Percentiles rank a stretch among this genome's conserved stretches.
These are phyloP conservation scores for Aspergillus brunneoviolaceus DNA, from an alignment of 2,329 filamentous ascomycete genomes.

Conservation along the genomic window DNA sequence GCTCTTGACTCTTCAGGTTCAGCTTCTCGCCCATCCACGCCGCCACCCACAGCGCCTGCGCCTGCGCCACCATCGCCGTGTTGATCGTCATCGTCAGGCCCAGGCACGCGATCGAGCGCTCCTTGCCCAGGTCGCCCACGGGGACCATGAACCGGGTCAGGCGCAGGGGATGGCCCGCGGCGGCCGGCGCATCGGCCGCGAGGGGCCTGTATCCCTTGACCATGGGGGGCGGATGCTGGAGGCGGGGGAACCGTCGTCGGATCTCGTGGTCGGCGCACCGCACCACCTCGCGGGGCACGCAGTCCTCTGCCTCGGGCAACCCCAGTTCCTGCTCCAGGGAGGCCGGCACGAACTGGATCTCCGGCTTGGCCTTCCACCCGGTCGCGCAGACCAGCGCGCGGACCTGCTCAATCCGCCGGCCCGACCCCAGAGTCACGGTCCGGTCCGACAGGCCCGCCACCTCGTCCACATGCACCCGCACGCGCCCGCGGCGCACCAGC, in stretches of 20 bases:
- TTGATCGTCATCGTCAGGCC: slow-evolving; percentile 50
- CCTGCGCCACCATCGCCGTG: slow-evolving; percentile 47
- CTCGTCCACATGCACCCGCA: slow-evolving; percentile 57
- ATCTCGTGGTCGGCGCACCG: slow-evolving; percentile 53
- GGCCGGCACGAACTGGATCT: slow-evolving; percentile 50
- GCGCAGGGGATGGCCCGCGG: slow-evolving; percentile 48
- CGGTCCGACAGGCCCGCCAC: slow-evolving; percentile 53
- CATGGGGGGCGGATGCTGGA: slow-evolving; percentile 44
- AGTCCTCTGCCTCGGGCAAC: slow-evolving; percentile 41
- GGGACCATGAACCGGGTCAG: slow-evolving; percentile 51
- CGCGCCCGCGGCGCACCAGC: slow-evolving; percentile 53
- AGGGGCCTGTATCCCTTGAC: slow-evolving; percentile 30
- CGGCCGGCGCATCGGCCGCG: slow-evolving; percentile 34
- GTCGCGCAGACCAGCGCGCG: slow-evolving; percentile 58
- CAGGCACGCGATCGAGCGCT: slow-evolving; percentile 50
- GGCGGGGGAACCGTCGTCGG: slow-evolving; percentile 50
- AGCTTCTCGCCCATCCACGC: slow-evolving; percentile 63
- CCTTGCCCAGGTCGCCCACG: slow-evolving; percentile 34
- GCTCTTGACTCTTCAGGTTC: slow-evolving; percentile 27
- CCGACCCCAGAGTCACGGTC: slow-evolving; percentile 57
- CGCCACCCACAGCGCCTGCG: slow-evolving; percentile 61
- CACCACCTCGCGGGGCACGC: slow-evolving; percentile 39
- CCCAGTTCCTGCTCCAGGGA: slow-evolving; percentile 48
- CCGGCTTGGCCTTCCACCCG: slow-evolving; percentile 55
- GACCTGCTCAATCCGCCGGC: slow-evolving; percentile 53